Conservation (phyloP, 352 stramenopile genomes). For the Phytophthora citricola region DNA sequence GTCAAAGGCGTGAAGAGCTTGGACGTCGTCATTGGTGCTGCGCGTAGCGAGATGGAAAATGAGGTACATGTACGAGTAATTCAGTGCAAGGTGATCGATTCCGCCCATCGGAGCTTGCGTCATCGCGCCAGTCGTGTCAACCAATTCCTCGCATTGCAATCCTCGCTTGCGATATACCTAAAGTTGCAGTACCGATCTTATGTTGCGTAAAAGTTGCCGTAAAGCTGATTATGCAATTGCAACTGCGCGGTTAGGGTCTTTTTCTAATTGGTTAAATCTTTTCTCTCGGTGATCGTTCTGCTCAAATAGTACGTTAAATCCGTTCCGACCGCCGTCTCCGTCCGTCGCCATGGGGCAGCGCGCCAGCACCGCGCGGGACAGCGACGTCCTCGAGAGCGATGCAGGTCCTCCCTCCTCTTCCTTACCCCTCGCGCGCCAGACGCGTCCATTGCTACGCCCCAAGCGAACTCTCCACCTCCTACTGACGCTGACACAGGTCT, state of each 20-base stretch:
- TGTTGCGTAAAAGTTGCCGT: too few relatives aligned
- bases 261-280: too few relatives aligned
- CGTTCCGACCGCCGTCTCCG: not conserved
- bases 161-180: too few relatives aligned
- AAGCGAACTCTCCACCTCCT: not conserved
- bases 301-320: too few relatives aligned
- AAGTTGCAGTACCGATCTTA: too few relatives aligned
- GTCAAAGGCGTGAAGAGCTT: constrained; percentile 74
- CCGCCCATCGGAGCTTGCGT: constrained; percentile 17
- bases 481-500: not conserved
- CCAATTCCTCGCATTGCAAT: not conserved
- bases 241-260: too few relatives aligned
- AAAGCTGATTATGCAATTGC: too few relatives aligned
- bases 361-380: constrained; percentile 34
- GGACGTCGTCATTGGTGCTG: constrained; percentile 13
- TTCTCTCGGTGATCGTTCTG: too few relatives aligned
- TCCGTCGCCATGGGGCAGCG: constrained; percentile 43
- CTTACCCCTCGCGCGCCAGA: not conserved
- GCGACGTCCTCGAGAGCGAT: constrained; percentile 22
- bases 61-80: not conserved
- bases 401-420: not conserved
- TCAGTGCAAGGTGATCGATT: not conserved
- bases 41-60: constrained; percentile 8
- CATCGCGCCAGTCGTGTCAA: constrained; percentile 19
- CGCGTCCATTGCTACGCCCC: not conserved